Evolutionary conservation across 2,329 filamentous ascomycete genomes (phyloP).

Genomic region (Calonectria ilicicola): DNA sequence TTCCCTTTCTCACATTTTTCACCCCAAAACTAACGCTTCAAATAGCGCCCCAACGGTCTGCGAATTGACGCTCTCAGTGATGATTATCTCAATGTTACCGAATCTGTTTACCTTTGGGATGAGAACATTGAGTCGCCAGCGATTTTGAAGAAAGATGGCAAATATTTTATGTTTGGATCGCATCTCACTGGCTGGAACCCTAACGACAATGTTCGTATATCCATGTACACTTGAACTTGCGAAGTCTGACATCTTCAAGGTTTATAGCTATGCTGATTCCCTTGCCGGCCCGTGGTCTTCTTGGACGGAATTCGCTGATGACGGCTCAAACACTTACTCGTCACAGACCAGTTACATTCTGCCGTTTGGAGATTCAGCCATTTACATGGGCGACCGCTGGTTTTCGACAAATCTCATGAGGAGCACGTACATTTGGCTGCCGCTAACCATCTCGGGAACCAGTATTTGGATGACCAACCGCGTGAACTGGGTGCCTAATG

Average conservation of each 20-base stretch:
- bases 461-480: constrained; percentile 63
- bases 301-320: constrained; percentile 69
- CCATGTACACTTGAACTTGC: fast-evolving
- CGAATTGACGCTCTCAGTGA: constrained; percentile 67
- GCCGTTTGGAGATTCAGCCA: constrained; percentile 53
- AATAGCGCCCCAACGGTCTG: constrained; percentile 66
- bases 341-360: constrained; percentile 73
- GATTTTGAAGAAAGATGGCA: constrained; percentile 68
- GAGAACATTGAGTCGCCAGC: constrained; percentile 72
- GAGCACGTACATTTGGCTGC: constrained; percentile 75
- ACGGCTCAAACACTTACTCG: constrained; percentile 67
- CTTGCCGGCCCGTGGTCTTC: constrained; percentile 71
- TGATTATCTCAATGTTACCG: constrained; percentile 66
- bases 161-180: constrained; percentile 75
- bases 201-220: constrained; percentile 68
- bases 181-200: constrained; percentile 68
- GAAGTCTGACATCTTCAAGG: constrained; percentile 24
- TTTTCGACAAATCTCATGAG: constrained; percentile 67
- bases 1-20: background rate
- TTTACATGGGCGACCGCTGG: constrained; percentile 79
- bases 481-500: constrained; percentile 67
- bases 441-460: constrained; percentile 64
- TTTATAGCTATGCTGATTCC: constrained; percentile 68
- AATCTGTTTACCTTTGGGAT: constrained; percentile 62
- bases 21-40: background rate